These are phyloP conservation scores for Solanum aculeatissimum DNA, from an alignment of 305 asterid species.

Conservation along the genomic window DNA sequence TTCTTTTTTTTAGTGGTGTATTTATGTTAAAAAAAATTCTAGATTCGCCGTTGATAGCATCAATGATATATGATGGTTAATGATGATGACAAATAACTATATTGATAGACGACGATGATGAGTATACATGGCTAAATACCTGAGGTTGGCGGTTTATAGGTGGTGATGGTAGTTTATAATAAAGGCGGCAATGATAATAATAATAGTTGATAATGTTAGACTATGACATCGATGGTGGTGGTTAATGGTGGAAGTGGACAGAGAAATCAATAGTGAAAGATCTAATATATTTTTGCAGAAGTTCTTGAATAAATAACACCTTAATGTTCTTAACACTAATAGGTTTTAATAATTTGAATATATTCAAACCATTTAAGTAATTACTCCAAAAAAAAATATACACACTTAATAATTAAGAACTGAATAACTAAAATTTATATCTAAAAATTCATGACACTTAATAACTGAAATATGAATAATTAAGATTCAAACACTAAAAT, in stretches of 20 bases:
- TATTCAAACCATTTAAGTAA: no score
- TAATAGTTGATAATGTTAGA: neutral
- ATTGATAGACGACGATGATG: neutral
- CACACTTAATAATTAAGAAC: no score
- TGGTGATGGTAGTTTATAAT: neutral
- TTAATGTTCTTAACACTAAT: no score
- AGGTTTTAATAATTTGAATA: no score
- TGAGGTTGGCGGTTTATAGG: neutral
- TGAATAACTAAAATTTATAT: no score
- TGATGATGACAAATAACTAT: neutral
- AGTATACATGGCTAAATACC: neutral
- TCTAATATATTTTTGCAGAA: neutral
- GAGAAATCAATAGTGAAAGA: neutral
- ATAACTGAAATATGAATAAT: neutral
- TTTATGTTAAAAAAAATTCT: no score
- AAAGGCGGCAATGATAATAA: neutral
- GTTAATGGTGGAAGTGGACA: neutral
- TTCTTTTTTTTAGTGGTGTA: no score
- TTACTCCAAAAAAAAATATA: no score
- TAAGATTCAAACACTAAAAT: neutral
- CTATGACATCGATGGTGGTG: neutral
- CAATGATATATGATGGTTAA: no score
- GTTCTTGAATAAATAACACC: no score
- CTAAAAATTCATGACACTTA: neutral
- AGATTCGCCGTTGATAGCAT: no score